Evolutionary conservation across 1,284 basidiomycete genomes (phyloP).

Genomic region (Peniophora sp.): DNA sequence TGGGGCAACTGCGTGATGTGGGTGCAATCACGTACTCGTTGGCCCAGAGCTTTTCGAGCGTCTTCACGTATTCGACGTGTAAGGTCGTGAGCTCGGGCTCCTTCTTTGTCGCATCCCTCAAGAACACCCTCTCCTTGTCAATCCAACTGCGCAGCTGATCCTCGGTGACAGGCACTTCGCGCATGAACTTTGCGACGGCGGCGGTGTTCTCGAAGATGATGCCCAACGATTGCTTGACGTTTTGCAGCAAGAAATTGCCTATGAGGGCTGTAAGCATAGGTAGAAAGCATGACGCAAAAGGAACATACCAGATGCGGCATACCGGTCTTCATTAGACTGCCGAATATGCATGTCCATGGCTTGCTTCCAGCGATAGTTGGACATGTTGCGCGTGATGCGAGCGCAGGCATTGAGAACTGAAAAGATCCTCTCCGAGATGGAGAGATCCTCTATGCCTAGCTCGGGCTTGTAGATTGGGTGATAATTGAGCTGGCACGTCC

Average conservation of each 20-base stretch:
- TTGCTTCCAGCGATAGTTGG: slow-evolving; percentile 16
- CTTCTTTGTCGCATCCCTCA: neutral
- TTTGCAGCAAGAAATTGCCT: slow-evolving; percentile 13
- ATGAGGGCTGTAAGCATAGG: neutral
- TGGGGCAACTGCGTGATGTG: no score
- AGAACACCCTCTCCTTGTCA: neutral
- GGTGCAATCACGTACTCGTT: neutral
- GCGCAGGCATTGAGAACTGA: slow-evolving; percentile 18
- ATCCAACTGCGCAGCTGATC: neutral
- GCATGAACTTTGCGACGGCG: neutral
- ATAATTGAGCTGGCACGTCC: slow-evolving; percentile 16
- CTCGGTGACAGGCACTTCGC: neutral
- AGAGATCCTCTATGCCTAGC: slow-evolving; percentile 20
- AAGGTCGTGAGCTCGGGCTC: neutral
- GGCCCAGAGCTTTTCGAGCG: neutral
- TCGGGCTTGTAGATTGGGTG: slow-evolving; percentile 16
- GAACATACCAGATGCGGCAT: slow-evolving; percentile 17
- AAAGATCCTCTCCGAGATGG: slow-evolving; percentile 19
- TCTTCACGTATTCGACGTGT: neutral
- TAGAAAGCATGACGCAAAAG: neutral
- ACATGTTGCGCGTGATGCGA: slow-evolving; percentile 14
- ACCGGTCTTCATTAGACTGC: slow-evolving; percentile 20
- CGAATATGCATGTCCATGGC: slow-evolving; percentile 17
- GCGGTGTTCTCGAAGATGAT: neutral
- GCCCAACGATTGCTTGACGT: slow-evolving; percentile 11